Percentiles rank a stretch among this genome's conserved stretches.
phyloP scores from a whole-genome alignment of 257 asterid species.

The Agastache rugosa region DNA sequence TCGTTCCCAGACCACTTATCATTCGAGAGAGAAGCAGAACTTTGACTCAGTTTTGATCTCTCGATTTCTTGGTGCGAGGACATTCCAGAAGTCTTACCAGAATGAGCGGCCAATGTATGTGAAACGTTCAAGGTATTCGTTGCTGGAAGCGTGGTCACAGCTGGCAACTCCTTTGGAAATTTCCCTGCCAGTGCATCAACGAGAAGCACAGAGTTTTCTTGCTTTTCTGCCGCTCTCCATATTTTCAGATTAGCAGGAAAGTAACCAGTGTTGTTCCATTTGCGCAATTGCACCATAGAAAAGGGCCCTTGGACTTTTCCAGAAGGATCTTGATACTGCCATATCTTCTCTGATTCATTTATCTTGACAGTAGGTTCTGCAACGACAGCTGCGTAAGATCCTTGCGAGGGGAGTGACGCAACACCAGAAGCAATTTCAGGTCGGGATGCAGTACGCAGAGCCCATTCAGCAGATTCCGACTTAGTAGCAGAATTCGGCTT shows the following conservation, averaged over 20 bases:
- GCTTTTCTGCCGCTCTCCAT: constrained; percentile 70
- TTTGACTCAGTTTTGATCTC: constrained; percentile 48
- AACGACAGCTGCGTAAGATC: constrained; percentile 47
- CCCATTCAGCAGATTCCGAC: constrained; percentile 54
- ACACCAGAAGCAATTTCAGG: constrained; percentile 56
- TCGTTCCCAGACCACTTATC: constrained; percentile 60
- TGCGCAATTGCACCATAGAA: constrained; percentile 83
- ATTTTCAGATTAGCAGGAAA: constrained; percentile 80
- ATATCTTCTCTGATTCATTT: constrained; percentile 84
- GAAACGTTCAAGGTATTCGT: constrained; percentile 38
- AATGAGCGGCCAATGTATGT: constrained; percentile 42
- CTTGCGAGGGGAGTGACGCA: constrained; percentile 46
- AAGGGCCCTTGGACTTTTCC: constrained; percentile 97
- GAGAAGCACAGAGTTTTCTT: constrained; percentile 65
- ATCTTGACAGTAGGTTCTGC: constrained; percentile 60
- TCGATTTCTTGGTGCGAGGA: constrained; percentile 51
- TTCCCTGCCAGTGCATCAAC: constrained; percentile 88
- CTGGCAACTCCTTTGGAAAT: constrained; percentile 54
- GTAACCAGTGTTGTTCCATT: constrained; percentile 93
- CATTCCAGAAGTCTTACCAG: constrained; percentile 41
- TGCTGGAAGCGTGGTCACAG: constrained; percentile 40
- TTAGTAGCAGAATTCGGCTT: constrained; percentile 45
- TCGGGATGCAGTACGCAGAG: constrained; percentile 45
- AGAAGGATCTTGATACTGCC: constrained; percentile 96
- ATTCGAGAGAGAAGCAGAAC: constrained; percentile 42